phyloP scores from a whole-genome alignment of 768 basidiomycete genomes.

The Tylopilus plumbeoviolaceoides region DNA sequence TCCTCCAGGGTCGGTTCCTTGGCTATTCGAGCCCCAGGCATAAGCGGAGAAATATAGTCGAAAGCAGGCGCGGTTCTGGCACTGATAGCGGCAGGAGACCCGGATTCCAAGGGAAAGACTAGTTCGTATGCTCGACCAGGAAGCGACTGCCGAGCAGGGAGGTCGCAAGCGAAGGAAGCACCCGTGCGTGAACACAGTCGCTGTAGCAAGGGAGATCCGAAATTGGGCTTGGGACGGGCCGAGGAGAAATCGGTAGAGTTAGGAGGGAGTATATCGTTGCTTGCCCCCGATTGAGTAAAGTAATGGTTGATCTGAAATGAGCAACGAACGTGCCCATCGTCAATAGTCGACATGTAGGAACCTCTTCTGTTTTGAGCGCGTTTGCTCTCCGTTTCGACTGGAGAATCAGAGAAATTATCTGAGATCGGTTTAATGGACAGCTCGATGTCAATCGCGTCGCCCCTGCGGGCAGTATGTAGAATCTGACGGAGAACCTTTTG shows the following conservation, averaged over 20 bases:
- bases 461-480: conserved; percentile 57
- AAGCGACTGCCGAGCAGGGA: conserved; percentile 39
- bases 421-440: conserved; percentile 48
- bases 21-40: conserved; percentile 47
- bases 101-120: conserved; percentile 57
- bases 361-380: conserved; percentile 23
- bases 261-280: conserved; percentile 6
- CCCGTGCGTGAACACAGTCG: conserved; percentile 58
- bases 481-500: conserved; percentile 85
- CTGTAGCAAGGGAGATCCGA: conserved; percentile 53
- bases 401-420: conserved; percentile 25
- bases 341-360: conserved; percentile 21
- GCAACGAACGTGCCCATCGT: conserved; percentile 46
- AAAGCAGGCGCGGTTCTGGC: conserved; percentile 37
- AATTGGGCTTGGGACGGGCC: conserved; percentile 34
- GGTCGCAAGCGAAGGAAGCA: conserved; percentile 38
- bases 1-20: conserved; percentile 77
- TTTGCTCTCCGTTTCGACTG: conserved; percentile 20
- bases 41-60: conserved; percentile 47
- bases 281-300: conserved; percentile 28
- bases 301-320: conserved; percentile 55
- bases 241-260: conserved; percentile 8
- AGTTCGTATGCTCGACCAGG: conserved; percentile 64
- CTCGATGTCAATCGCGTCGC: conserved; percentile 86
- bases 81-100: conserved; percentile 43